Conservation (phyloP, 768 basidiomycete genomes). For the Steccherinum ochraceum region DNA sequence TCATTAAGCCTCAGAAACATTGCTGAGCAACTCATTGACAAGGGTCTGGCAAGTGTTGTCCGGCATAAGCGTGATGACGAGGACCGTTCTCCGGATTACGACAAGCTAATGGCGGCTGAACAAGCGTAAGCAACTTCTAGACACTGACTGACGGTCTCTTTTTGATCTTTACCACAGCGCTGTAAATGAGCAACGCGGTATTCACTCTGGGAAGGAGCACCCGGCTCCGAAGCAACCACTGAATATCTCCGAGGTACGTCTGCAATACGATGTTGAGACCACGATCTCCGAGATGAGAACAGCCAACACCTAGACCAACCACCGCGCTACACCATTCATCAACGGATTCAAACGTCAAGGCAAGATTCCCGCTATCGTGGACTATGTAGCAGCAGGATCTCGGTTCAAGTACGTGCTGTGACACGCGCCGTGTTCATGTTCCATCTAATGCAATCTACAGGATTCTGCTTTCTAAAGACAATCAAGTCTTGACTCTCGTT, state of each 20-base stretch:
- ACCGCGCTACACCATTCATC: conserved; percentile 81
- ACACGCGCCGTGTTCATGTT: not conserved
- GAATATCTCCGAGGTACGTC: conserved; percentile 84
- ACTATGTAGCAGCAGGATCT: conserved; percentile 91
- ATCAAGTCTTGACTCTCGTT: conserved; percentile 89
- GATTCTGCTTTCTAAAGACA: conserved; percentile 83
- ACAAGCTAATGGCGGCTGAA: conserved; percentile 93
- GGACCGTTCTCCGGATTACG: conserved; percentile 91
- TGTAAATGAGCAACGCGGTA: conserved; percentile 66
- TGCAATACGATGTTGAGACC: not conserved
- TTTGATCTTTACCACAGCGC: conserved; percentile 51
- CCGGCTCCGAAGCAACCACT: conserved; percentile 73
- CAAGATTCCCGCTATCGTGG: conserved; percentile 77
- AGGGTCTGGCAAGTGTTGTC: conserved; percentile 83
- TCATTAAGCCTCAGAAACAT: conserved; percentile 56
- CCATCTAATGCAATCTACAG: conserved; percentile 34
- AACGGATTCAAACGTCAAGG: conserved; percentile 90
- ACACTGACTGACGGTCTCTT: conserved; percentile 6
- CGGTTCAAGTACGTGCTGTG: conserved; percentile 71
- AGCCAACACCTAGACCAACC: conserved; percentile 38
- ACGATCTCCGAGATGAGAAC: not conserved
- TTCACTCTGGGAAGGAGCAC: conserved; percentile 91
- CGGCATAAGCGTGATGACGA: conserved; percentile 95
- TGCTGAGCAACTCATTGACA: conserved; percentile 90
- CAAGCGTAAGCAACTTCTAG: conserved; percentile 53